Percentiles rank a stretch among this genome's conserved stretches.
Evolutionary conservation across 305 asterid genomes (phyloP).

Genomic region (Fraxinus sp.): DNA sequence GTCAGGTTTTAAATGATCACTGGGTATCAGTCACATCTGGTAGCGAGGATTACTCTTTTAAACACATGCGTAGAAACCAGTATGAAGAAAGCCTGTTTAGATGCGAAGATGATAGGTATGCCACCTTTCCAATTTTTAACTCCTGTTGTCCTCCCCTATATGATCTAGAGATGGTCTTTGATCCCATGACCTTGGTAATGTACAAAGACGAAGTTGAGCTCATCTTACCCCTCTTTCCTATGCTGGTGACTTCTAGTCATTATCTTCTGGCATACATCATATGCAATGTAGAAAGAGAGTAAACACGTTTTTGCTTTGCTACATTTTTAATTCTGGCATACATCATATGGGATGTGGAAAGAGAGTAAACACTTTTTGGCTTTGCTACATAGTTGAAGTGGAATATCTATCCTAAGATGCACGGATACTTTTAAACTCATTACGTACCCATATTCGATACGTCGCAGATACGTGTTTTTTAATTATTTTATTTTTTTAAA

Average conservation of each 20-base stretch:
- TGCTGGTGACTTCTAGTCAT: not conserved
- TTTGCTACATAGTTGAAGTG: constrained; percentile 2
- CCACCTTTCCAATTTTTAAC: not conserved
- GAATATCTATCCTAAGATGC: not conserved
- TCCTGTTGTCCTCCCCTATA: not conserved
- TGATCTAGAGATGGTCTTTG: not conserved
- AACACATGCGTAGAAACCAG: constrained; percentile 96
- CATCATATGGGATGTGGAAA: not conserved
- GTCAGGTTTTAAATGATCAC: constrained; percentile 80
- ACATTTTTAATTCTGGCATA: constrained; percentile 14
- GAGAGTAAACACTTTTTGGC: not conserved
- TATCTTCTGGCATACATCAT: constrained; percentile 3
- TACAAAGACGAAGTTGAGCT: constrained; percentile 8
- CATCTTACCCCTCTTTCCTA: not conserved
- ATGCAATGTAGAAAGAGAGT: not conserved
- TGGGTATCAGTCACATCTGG: constrained; percentile 99
- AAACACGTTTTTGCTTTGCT: not conserved
- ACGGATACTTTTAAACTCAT: not conserved
- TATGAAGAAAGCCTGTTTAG: constrained; percentile 97
- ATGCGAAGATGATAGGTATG: constrained; percentile 98
- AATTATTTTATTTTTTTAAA: not conserved
- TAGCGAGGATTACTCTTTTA: constrained; percentile 98
- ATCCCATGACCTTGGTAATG: not conserved
- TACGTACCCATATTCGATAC: not conserved
- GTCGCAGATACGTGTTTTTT: no score